Evolutionary conservation across 2,329 filamentous ascomycete species (phyloP).

Genomic region (Colletotrichum limetticola): DNA sequence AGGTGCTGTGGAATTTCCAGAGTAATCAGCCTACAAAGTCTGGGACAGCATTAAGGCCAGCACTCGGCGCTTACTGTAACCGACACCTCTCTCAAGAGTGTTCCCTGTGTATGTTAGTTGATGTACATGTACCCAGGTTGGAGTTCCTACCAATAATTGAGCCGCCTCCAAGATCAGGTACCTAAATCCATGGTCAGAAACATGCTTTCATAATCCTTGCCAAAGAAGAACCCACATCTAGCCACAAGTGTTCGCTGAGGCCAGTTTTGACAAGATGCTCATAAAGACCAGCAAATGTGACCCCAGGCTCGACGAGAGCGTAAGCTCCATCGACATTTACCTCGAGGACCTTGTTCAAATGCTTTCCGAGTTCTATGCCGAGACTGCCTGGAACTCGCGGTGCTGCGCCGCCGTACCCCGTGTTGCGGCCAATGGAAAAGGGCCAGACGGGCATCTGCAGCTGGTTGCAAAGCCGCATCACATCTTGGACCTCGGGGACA

Average conservation of each 20-base stretch:
- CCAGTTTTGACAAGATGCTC: slow-evolving; percentile 46
- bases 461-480: slow-evolving; percentile 49
- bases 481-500: slow-evolving; percentile 56
- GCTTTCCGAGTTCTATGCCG: slow-evolving; percentile 51
- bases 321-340: slow-evolving; percentile 48
- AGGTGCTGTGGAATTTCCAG: no score
- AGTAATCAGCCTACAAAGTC: no score
- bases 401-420: slow-evolving; percentile 55
- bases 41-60: no score
- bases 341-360: slow-evolving; percentile 52
- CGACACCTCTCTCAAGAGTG: slow-evolving; percentile 51
- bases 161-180: slow-evolving; percentile 53
- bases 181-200: no score
- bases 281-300: slow-evolving; percentile 49
- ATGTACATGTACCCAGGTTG: no score
- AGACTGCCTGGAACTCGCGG: slow-evolving; percentile 53
- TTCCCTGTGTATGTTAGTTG: slow-evolving; percentile 45
- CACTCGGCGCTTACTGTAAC: no score
- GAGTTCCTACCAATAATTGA: slow-evolving; percentile 44
- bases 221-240: slow-evolving; percentile 41
- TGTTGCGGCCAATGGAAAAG: slow-evolving; percentile 49
- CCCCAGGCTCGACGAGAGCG: slow-evolving; percentile 53
- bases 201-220: rapidly evolving
- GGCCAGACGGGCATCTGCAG: slow-evolving; percentile 48
- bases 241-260: slow-evolving; percentile 52